Conservation (phyloP, 2,329 filamentous ascomycete genomes). For the Cercospora sp. region DNA sequence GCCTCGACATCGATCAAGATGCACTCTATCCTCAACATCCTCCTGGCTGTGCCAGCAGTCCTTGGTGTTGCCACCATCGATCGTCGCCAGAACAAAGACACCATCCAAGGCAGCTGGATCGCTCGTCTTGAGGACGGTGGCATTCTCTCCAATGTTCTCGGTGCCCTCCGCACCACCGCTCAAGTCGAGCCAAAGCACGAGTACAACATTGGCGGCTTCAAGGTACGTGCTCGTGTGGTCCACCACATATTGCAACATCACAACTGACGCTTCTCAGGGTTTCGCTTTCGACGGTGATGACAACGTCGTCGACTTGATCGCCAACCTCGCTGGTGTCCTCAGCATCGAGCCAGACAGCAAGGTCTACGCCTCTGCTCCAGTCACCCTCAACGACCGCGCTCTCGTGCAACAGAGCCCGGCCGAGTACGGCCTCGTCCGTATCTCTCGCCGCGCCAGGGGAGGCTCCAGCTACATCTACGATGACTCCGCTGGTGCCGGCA, state of each 20-base stretch:
- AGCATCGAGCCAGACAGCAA: constrained; percentile 45
- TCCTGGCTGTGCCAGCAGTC: constrained; percentile 27
- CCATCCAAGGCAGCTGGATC: constrained; percentile 28
- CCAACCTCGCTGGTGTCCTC: constrained; percentile 35
- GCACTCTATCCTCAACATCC: constrained; percentile 22
- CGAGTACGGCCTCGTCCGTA: constrained; percentile 29
- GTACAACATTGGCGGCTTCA: constrained; percentile 16
- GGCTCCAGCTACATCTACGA: constrained; percentile 30
- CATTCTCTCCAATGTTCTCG: constrained; percentile 16
- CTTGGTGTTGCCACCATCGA: constrained; percentile 24
- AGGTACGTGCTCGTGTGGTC: background rate
- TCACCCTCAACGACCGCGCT: constrained; percentile 18
- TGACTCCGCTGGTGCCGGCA: constrained; percentile 21
- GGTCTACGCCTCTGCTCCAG: constrained; percentile 36
- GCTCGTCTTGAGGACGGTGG: constrained; percentile 22
- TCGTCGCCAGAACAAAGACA: constrained; percentile 21
- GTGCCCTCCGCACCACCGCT: constrained; percentile 16
- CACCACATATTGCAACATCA: constrained; percentile 23
- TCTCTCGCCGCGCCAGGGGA: constrained; percentile 27
- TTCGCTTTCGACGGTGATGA: constrained; percentile 42
- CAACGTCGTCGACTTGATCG: constrained; percentile 36
- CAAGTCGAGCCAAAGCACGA: constrained; percentile 25
- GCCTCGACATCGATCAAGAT: constrained; percentile 20
- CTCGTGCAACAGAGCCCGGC: constrained; percentile 23
- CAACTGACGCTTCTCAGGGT: constrained; percentile 41